Evolutionary conservation across 2,329 filamentous ascomycete genomes (phyloP), one percentile per base, ranked within the genome.

Genomic region (Magnaporthiopsis incrustans): DNA sequence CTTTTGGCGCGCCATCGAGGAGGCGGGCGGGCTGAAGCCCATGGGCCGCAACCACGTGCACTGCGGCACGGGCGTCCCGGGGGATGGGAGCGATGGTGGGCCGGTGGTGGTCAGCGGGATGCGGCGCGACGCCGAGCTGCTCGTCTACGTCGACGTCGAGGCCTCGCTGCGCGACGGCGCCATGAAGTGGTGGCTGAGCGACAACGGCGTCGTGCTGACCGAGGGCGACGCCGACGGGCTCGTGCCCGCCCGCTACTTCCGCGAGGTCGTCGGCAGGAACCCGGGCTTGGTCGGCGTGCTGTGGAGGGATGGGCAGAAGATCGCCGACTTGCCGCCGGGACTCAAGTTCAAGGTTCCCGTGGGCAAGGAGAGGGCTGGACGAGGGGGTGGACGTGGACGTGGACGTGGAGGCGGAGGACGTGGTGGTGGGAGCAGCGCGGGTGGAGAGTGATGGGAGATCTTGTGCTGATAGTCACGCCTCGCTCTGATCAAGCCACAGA

Each of bases 41-140:
- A 98, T 98, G 95, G 81, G 80, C 0, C 78, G 95, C 63, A 96
- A 90, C 67, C 94, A 98, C 72, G 89, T 98, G 33, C 95, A 99
- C 77, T 97, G 95, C 73, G 90, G 91, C 2, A 85, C 86, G 7
- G 92, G 91, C 0, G 78, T 93, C 15, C 87, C 61, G 11, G 12
- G 22, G 57, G 33, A 8, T 35, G 33, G 33, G 33, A 12, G 11
- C 8, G 33, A 8, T 12, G 33, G 8, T 35, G 33, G 33, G 8
- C 10, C 8, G 10, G 5, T 8, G 33, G 89, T 93, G 2, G 83
- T 94, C 30, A 92, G 88, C 56, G 92, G 92, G 0, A 96, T 96
- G 90, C 81, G 94, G 27, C 80, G 71, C 68, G 91, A 86, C 73
- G 89, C 90, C 7, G 89, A 95, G 76, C 77, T 96, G 57, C 72